These are phyloP conservation scores for Suhomyces wounanorum DNA, from an alignment of 1,139 yeast genomes.

Conservation along the genomic window DNA sequence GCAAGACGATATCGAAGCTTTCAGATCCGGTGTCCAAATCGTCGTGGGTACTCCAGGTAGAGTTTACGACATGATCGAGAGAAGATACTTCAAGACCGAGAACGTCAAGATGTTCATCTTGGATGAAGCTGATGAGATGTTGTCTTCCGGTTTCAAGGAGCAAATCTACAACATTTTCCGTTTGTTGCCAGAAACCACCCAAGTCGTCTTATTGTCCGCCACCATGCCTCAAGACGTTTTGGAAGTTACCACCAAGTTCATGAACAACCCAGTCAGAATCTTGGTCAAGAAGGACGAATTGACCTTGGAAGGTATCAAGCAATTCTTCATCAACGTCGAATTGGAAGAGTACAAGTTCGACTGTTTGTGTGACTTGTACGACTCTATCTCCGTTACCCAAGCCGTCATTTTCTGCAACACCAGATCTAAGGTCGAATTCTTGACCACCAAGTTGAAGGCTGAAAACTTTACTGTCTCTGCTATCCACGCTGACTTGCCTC, in stretches of 20 bases:
- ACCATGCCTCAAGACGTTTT: conserved; percentile 97
- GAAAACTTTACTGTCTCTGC: conserved; percentile 94
- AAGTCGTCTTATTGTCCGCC: conserved; percentile 95
- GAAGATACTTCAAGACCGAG: conserved; percentile 87
- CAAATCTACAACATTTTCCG: conserved; percentile 97
- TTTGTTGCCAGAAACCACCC: conserved; percentile 90
- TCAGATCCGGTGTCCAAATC: conserved; percentile 90
- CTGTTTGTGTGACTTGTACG: conserved; percentile 95
- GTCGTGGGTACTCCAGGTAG: conserved; percentile 99
- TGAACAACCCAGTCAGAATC: conserved; percentile 96
- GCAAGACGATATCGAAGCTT: conserved; percentile 88
- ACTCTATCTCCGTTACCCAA: conserved; percentile 96
- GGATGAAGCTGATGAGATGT: conserved; percentile 99
- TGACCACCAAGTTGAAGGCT: conserved; percentile 82
- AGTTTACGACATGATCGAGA: conserved; percentile 95
- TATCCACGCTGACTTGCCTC: conserved; percentile 97
- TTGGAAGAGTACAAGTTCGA: conserved; percentile 92
- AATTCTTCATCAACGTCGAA: conserved; percentile 92
- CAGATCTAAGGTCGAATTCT: conserved; percentile 93
- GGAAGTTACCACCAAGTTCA: conserved; percentile 95
- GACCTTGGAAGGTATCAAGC: conserved; percentile 98
- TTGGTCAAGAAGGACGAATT: conserved; percentile 97
- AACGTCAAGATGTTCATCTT: conserved; percentile 94
- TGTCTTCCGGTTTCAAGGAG: conserved; percentile 94
- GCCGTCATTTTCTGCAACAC: conserved; percentile 99